These are phyloP conservation scores for Acmispon strigosus DNA, from an alignment of 306 rosid genomes.

Conservation along the genomic window DNA sequence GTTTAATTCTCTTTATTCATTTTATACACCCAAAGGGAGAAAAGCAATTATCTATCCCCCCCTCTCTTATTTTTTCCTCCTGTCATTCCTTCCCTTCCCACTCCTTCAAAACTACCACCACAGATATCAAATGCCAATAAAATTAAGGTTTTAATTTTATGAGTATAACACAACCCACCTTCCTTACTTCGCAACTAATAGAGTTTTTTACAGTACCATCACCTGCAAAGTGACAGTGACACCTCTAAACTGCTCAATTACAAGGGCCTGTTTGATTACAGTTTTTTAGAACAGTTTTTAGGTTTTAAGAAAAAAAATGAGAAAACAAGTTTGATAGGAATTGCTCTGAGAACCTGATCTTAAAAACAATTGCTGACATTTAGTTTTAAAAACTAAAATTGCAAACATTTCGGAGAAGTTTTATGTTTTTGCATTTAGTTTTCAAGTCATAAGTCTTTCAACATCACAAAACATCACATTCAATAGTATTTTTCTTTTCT, in stretches of 20 bases:
- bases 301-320: no score
- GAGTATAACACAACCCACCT: neutral
- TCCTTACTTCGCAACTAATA: neutral
- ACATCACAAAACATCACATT: no score
- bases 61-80: neutral
- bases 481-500: no score
- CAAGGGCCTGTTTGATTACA: no score
- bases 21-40: neutral
- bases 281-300: no score
- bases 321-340: no score
- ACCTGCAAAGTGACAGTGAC: neutral
- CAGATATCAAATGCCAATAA: neutral
- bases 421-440: no score
- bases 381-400: no score
- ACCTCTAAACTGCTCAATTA: neutral
- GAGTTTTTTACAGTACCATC: neutral
- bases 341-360: no score
- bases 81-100: neutral
- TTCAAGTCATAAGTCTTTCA: no score
- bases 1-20: neutral
- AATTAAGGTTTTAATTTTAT: neutral
- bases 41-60: neutral
- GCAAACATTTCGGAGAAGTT: no score
- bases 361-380: no score
- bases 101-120: conserved; percentile 3